Conservation (phyloP, 495 filamentous ascomycete species). For the Podospora anserina region DNA sequence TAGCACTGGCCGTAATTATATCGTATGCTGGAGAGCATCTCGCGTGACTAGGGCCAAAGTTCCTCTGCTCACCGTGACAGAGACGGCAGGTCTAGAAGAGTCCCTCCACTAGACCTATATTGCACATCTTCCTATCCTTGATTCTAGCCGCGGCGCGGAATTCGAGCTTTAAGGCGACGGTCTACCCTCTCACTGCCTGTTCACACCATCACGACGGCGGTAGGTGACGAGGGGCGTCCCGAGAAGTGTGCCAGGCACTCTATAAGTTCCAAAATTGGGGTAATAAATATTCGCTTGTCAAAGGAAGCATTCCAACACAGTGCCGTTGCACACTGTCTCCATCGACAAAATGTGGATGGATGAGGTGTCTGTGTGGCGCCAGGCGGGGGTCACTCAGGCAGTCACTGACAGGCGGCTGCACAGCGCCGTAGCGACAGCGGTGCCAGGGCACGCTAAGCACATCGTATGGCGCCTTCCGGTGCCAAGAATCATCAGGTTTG, state of each 20-base stretch:
- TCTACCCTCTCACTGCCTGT: neutral
- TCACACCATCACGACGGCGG: too few relatives aligned
- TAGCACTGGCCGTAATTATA: slow-evolving; percentile 11
- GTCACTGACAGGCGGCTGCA: neutral
- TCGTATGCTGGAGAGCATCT: neutral
- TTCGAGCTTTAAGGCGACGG: neutral
- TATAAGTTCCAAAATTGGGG: neutral
- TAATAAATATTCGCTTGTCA: neutral
- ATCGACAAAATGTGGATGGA: neutral
- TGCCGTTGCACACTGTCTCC: neutral
- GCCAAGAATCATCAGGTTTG: slow-evolving; percentile 17
- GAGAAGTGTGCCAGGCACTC: neutral
- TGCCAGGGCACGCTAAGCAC: neutral
- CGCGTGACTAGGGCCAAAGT: slow-evolving; percentile 8
- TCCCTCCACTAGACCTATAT: slow-evolving; percentile 8
- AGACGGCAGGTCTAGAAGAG: slow-evolving; percentile 9
- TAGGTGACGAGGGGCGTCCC: neutral
- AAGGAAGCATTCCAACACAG: neutral
- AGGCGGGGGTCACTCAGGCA: neutral
- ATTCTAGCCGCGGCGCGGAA: neutral
- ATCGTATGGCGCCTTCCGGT: slow-evolving; percentile 7
- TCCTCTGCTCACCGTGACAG: slow-evolving; percentile 3
- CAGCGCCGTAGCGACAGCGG: neutral
- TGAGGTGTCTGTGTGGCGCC: neutral
- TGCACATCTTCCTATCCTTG: neutral